Percentiles rank a stretch among this genome's conserved stretches.
These are phyloP conservation scores for Hyaloperonospora brassicae DNA, from an alignment of 352 stramenopile species.

Conservation along the genomic window DNA sequence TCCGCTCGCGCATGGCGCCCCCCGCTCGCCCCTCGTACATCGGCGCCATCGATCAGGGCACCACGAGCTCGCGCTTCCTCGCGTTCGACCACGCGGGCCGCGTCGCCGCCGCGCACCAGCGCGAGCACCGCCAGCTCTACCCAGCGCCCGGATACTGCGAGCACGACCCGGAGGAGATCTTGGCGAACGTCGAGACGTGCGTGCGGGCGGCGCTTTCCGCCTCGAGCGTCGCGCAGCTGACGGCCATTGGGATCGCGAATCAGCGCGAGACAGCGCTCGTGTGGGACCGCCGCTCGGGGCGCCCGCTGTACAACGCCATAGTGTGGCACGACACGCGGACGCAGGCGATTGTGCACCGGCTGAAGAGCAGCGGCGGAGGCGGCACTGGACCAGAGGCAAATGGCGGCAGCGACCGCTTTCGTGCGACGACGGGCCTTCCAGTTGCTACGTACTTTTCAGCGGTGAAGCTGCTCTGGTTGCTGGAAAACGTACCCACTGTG, in stretches of 20 bases:
- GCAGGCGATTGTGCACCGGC: slow-evolving; percentile 78
- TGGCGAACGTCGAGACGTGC: slow-evolving; percentile 71
- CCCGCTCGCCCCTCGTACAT: slow-evolving; percentile 27
- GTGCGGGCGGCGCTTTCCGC: slow-evolving; percentile 70
- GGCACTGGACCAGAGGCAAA: slow-evolving; percentile 35
- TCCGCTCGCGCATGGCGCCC: too few relatives aligned
- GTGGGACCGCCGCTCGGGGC: slow-evolving; percentile 93
- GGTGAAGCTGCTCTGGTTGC: slow-evolving; percentile 96
- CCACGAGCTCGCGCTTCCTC: slow-evolving; percentile 94
- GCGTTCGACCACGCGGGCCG: slow-evolving; percentile 87
- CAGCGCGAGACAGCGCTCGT: slow-evolving; percentile 97
- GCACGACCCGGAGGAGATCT: slow-evolving; percentile 96
- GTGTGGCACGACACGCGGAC: slow-evolving; percentile 98
- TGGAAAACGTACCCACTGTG: slow-evolving; percentile 91
- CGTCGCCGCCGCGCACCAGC: slow-evolving; percentile 88
- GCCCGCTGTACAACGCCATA: slow-evolving; percentile 97
- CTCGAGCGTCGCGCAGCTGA: slow-evolving; percentile 69
- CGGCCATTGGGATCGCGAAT: slow-evolving; percentile 97
- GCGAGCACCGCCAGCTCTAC: slow-evolving; percentile 96
- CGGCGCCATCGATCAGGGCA: slow-evolving; percentile 95
- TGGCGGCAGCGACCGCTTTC: slow-evolving; percentile 66
- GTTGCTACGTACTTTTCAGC: slow-evolving; percentile 97
- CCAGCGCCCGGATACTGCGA: slow-evolving; percentile 94
- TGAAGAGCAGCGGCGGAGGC: slow-evolving; percentile 58
- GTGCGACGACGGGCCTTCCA: slow-evolving; percentile 88